phyloP scores from a whole-genome alignment of 2,329 filamentous ascomycete genomes.

The Triangularia setosa region DNA sequence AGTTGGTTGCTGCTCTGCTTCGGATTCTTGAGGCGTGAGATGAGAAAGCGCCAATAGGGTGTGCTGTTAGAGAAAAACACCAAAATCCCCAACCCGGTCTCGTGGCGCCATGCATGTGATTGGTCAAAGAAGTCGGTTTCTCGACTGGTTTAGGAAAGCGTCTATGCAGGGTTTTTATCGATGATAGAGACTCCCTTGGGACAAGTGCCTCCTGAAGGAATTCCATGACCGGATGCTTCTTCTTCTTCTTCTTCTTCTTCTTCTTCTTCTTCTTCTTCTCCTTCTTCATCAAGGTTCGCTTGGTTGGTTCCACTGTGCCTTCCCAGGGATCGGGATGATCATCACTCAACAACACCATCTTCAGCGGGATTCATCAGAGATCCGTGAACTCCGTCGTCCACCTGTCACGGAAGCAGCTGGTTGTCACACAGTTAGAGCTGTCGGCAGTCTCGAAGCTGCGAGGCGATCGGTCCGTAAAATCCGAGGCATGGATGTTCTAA shows the following conservation, averaged over 20 bases:
- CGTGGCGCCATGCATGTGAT: background rate
- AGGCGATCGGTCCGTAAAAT: constrained; percentile 1
- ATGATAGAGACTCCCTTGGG: background rate
- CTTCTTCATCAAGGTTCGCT: background rate
- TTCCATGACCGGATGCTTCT: background rate
- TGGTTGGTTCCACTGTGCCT: constrained; percentile 3
- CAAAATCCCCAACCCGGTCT: background rate
- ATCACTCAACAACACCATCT: constrained; percentile 5
- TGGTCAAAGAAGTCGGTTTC: background rate
- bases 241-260: background rate
- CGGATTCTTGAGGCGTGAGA: background rate
- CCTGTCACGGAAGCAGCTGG: background rate
- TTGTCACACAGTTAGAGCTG: background rate
- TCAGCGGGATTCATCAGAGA: background rate
- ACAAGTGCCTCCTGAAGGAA: background rate
- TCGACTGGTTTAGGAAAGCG: background rate
- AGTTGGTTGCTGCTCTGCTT: background rate
- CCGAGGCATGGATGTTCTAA: constrained; percentile 1
- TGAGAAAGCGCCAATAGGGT: background rate
- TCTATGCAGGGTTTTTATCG: background rate
- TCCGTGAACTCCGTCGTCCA: background rate
- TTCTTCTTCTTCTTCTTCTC: background rate
- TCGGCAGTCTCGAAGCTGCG: background rate
- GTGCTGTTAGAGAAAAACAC: background rate
- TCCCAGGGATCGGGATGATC: background rate